Conservation (phyloP, 305 asterid species). For the Petunia hybrid region DNA sequence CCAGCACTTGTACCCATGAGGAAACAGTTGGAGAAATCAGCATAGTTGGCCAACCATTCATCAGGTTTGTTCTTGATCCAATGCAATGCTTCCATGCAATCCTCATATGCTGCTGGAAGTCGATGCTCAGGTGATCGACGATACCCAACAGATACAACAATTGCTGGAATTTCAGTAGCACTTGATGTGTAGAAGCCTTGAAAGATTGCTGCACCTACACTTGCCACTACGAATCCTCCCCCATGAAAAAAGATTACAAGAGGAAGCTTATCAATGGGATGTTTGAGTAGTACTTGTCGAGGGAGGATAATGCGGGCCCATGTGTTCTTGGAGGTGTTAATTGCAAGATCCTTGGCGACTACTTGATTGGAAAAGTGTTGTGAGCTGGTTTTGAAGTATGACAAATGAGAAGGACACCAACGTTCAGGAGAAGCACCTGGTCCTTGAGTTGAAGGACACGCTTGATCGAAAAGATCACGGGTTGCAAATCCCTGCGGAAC, state of each 20-base stretch:
- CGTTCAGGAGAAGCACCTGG: too few relatives aligned
- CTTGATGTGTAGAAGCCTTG: constrained; percentile 36
- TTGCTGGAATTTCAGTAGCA: constrained; percentile 38
- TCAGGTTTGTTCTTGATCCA: constrained; percentile 43
- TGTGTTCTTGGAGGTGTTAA: constrained; percentile 39
- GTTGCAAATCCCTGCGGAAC: too few relatives aligned
- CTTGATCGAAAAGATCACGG: too few relatives aligned
- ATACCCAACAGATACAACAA: constrained; percentile 50
- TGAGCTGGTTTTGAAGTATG: too few relatives aligned
- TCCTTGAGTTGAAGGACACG: too few relatives aligned
- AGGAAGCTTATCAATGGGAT: constrained; percentile 33
- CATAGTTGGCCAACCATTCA: constrained; percentile 47
- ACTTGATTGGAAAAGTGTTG: too few relatives aligned
- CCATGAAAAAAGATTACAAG: constrained; percentile 47
- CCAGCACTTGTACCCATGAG: constrained; percentile 61
- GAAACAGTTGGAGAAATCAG: constrained; percentile 46
- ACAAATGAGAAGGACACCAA: too few relatives aligned
- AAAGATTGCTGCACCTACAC: constrained; percentile 11
- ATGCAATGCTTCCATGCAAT: constrained; percentile 44
- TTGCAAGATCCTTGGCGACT: constrained; percentile 52
- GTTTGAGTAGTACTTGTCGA: constrained; percentile 22
- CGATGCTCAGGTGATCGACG: constrained; percentile 56
- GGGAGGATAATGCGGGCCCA: constrained; percentile 60
- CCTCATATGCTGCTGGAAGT: constrained; percentile 62
- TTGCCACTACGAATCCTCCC: constrained; percentile 47